These are phyloP conservation scores for Halophytophthora polymorphica DNA, from an alignment of 352 stramenopile species.

Conservation along the genomic window DNA sequence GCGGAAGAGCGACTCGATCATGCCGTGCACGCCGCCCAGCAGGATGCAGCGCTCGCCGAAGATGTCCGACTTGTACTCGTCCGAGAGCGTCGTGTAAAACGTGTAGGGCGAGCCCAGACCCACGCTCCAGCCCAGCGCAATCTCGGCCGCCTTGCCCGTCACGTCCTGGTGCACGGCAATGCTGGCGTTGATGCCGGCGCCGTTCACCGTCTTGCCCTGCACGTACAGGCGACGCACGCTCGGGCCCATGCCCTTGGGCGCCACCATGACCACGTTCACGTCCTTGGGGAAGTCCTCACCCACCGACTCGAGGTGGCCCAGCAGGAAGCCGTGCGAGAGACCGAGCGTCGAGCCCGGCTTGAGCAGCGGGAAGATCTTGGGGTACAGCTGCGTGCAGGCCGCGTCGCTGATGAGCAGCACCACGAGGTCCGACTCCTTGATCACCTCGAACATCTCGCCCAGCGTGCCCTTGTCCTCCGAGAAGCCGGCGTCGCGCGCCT, in stretches of 20 bases:
- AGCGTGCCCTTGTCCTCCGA: slow-evolving; percentile 91
- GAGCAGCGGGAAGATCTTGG: slow-evolving; percentile 95
- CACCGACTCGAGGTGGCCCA: slow-evolving; percentile 96
- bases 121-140: slow-evolving; percentile 96
- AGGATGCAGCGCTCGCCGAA: slow-evolving; percentile 97
- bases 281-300: slow-evolving; percentile 93
- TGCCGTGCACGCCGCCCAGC: slow-evolving; percentile 95
- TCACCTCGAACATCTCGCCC: slow-evolving; percentile 96
- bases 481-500: slow-evolving; percentile 91
- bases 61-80: slow-evolving; percentile 98
- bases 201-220: slow-evolving; percentile 98
- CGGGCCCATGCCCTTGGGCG: slow-evolving; percentile 97
- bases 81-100: slow-evolving; percentile 95
- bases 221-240: slow-evolving; percentile 97
- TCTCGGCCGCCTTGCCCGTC: slow-evolving; percentile 91
- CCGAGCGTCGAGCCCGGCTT: slow-evolving; percentile 95
- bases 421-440: slow-evolving; percentile 96
- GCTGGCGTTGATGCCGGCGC: slow-evolving; percentile 96
- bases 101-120: slow-evolving; percentile 96
- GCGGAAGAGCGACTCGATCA: slow-evolving; percentile 97
- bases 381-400: slow-evolving; percentile 94
- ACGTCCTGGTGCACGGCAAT: slow-evolving; percentile 96
- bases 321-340: slow-evolving; percentile 96
- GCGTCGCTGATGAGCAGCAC: slow-evolving; percentile 97
- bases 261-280: slow-evolving; percentile 98